A percentile compares a stretch with the other conserved stretches of the same genome.
phyloP scores from a whole-genome alignment of 2,329 filamentous ascomycete genomes.

The Aspergillus sp. region DNA sequence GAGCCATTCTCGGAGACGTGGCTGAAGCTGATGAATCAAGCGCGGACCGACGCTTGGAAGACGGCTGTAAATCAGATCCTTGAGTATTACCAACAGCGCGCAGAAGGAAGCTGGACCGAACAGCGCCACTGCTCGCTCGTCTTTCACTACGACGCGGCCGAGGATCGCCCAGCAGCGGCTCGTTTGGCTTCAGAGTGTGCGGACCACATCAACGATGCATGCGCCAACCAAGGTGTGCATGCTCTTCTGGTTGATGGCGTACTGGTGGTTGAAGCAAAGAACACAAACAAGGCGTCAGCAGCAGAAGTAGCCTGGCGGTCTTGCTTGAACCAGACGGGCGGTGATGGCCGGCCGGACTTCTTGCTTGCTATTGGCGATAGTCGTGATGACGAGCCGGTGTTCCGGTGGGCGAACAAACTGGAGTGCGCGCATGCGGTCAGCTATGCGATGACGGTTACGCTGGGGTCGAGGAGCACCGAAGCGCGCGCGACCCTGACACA shows the following conservation, averaged over 20 bases:
- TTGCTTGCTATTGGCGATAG: slow-evolving; percentile 87
- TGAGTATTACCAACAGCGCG: slow-evolving; percentile 84
- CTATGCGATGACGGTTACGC: slow-evolving; percentile 78
- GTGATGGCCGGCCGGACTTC: slow-evolving; percentile 65
- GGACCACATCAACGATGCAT: slow-evolving; percentile 93
- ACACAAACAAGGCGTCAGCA: slow-evolving; percentile 86
- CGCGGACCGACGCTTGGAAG: slow-evolving; percentile 76
- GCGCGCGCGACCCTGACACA: slow-evolving; percentile 83
- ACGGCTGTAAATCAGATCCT: slow-evolving; percentile 78
- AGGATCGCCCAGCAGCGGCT: slow-evolving; percentile 71
- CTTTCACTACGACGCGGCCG: slow-evolving; percentile 83
- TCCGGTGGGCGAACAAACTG: slow-evolving; percentile 87
- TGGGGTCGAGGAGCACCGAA: slow-evolving; percentile 85
- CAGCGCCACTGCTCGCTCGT: slow-evolving; percentile 88
- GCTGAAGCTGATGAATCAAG: slow-evolving; percentile 73
- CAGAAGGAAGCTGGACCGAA: slow-evolving; percentile 83
- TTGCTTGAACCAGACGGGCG: slow-evolving; percentile 54
- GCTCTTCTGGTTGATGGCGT: slow-evolving; percentile 78
- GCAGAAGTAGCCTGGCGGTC: slow-evolving; percentile 70
- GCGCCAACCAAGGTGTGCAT: slow-evolving; percentile 77
- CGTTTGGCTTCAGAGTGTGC: slow-evolving; percentile 86
- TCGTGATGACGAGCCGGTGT: slow-evolving; percentile 89
- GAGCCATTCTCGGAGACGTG: slow-evolving; percentile 68
- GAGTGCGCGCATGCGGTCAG: slow-evolving; percentile 58
- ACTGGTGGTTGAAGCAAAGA: slow-evolving; percentile 78